Conservation (phyloP, 495 filamentous ascomycete genomes). For the Penicillium samsonianum region DNA sequence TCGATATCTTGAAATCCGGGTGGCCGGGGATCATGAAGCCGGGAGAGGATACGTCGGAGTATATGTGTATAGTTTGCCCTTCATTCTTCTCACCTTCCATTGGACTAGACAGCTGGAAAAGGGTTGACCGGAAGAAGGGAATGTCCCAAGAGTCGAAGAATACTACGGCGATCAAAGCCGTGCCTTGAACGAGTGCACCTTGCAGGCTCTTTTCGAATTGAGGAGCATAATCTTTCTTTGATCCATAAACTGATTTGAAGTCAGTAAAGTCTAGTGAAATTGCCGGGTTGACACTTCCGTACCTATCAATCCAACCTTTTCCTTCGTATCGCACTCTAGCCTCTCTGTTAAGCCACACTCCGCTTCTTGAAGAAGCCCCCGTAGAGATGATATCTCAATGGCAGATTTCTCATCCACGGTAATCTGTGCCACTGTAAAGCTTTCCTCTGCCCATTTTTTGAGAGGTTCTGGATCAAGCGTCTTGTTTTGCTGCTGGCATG, state of each 20-base stretch:
- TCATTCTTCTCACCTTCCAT: background rate
- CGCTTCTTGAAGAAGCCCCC: conserved; percentile 16
- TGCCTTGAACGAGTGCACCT: background rate
- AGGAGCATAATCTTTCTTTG: conserved; percentile 24
- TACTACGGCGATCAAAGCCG: conserved; percentile 17
- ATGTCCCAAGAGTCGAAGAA: conserved; percentile 25
- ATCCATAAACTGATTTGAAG: conserved; percentile 27
- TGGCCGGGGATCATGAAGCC: conserved; percentile 40
- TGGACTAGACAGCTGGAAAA: conserved; percentile 16
- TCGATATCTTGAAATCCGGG: conserved; percentile 30
- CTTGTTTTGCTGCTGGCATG: conserved; percentile 25
- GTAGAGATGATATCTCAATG: conserved; percentile 4
- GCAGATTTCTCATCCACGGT: conserved; percentile 21
- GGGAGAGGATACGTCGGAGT: conserved; percentile 25
- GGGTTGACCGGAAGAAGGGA: conserved; percentile 4
- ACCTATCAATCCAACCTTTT: conserved; percentile 27
- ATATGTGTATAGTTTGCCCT: conserved; percentile 18
- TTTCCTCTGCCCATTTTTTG: conserved; percentile 46
- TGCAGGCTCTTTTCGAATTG: conserved; percentile 22
- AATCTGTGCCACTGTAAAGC: conserved; percentile 36
- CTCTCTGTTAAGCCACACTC: conserved; percentile 17
- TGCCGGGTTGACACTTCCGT: background rate
- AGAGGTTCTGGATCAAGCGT: conserved; percentile 36
- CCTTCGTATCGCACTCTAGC: conserved; percentile 22
- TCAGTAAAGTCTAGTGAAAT: conserved; percentile 3